A percentile compares a stretch with the other conserved stretches of the same genome.
Conservation (phyloP, 148 eudicot genomes). For the Fagopyrum tataricum region DNA sequence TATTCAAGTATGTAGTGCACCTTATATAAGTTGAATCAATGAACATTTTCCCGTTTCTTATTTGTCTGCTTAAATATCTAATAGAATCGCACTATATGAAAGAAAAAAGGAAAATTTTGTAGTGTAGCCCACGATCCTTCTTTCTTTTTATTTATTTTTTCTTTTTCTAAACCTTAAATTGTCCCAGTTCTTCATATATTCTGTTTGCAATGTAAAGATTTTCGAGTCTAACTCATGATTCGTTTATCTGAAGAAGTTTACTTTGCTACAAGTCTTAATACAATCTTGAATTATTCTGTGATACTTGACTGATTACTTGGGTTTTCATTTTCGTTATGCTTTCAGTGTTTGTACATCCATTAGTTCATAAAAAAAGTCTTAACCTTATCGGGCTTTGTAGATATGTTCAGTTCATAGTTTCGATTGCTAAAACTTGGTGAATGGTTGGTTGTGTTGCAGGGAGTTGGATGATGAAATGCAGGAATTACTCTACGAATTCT, state of each 20-base stretch:
- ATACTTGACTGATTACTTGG: neutral
- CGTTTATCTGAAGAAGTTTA: neutral
- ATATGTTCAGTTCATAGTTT: neutral
- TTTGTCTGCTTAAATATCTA: slow-evolving; percentile 6
- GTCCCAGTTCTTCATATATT: neutral
- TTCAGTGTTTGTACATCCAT: neutral
- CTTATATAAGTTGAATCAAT: neutral
- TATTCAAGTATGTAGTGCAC: slow-evolving; percentile 46
- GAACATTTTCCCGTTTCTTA: neutral
- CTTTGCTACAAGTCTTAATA: neutral
- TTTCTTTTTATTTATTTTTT: neutral
- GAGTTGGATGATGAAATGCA: slow-evolving; percentile 87
- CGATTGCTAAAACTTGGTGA: slow-evolving; percentile 4
- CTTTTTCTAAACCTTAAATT: neutral
- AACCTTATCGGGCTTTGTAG: neutral
- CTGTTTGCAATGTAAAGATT: neutral
- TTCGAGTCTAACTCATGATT: neutral
- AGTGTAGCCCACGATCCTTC: neutral
- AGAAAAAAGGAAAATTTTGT: neutral
- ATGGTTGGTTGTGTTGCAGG: slow-evolving; percentile 36
- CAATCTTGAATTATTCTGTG: neutral
- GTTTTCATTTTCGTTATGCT: neutral
- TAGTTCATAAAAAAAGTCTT: neutral
- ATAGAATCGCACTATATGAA: neutral
- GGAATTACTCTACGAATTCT: slow-evolving; percentile 55